Conservation (phyloP, 345 rosid genomes). For the Microcos paniculata region DNA sequence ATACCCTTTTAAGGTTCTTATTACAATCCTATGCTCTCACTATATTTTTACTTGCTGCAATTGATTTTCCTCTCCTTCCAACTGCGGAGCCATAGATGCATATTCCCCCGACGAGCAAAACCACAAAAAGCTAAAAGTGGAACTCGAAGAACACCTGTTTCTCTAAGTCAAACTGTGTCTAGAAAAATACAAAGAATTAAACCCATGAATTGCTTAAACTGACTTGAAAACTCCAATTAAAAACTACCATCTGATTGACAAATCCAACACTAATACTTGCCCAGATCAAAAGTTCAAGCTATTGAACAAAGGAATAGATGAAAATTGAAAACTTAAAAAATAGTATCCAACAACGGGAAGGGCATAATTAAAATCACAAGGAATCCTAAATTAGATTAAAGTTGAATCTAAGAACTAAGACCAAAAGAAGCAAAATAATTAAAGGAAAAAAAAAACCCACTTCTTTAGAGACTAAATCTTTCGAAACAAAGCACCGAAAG, state of each 20-base stretch:
- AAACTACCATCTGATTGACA: background rate
- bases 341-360: too few relatives aligned
- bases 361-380: too few relatives aligned
- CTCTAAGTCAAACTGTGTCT: background rate
- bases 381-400: background rate
- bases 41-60: slow-evolving; percentile 64
- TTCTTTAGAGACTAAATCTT: background rate
- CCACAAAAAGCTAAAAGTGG: slow-evolving; percentile 18
- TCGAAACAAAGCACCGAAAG: background rate
- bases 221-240: background rate
- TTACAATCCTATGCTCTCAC: slow-evolving; percentile 55
- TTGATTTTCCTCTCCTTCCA: slow-evolving; percentile 59
- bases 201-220: background rate
- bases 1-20: slow-evolving; percentile 50
- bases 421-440: background rate
- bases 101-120: slow-evolving; percentile 56
- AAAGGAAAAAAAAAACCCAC: background rate
- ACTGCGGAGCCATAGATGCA: slow-evolving; percentile 23
- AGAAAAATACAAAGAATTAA: background rate
- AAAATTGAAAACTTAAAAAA: background rate
- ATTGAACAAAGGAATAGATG: slow-evolving; percentile 6
- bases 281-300: slow-evolving; percentile 10
- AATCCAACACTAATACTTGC: background rate
- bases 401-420: background rate
- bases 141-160: too few relatives aligned